Evolutionary conservation across 2,329 filamentous ascomycete species (phyloP), one percentile per base, ranked within the genome.

Genomic region (Fusarium sp.): DNA sequence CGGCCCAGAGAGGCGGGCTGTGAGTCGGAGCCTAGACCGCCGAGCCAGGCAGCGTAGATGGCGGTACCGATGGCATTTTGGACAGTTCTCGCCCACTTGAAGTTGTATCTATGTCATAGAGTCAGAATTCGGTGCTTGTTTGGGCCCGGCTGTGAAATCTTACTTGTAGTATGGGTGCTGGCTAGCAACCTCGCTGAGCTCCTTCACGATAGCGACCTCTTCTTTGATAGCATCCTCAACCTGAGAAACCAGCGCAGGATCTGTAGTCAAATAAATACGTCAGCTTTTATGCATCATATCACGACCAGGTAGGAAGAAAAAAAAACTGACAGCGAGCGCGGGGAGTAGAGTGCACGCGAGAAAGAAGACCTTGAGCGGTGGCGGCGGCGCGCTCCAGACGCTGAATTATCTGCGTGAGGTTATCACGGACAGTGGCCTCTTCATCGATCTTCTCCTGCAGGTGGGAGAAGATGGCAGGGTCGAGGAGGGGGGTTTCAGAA

Each of bases 161-260:
- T 76, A 97, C 86, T 97, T 97, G 89, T 98, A 99, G 84, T 98
- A 99, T 0, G 96, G 95, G 75, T 96, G 91, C 77, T 92, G 86
- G 26, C 93, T 94, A 3, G 94, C 93, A 55, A 92, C 87, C 55
- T 85, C 81, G 64, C 88, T 87, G 44, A 99, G 87, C 70, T 90
- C 88, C 58, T 83, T 81, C 45, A 97, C 86, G 44, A 90, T 91
- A 47, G 88, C 83, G 56, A 92, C 86, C 78, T 97, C 89, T 35
- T 91, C 87, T 67, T 87, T 83, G 76, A 98, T 92, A 58, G 82
- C 83, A n/a, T 87, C 87, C 63, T 93, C 87, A 2, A 93, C 90
- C 70, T 92, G 87, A 13, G 86, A 82, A 43, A 97, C 84, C 33
- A 97, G 83, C 6, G 85, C 80, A 32, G 86, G 81, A 59, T 96